Base-by-base conservation (phyloP, 2,329 filamentous ascomycete species). In the Magnaporthales sp. region DNA sequence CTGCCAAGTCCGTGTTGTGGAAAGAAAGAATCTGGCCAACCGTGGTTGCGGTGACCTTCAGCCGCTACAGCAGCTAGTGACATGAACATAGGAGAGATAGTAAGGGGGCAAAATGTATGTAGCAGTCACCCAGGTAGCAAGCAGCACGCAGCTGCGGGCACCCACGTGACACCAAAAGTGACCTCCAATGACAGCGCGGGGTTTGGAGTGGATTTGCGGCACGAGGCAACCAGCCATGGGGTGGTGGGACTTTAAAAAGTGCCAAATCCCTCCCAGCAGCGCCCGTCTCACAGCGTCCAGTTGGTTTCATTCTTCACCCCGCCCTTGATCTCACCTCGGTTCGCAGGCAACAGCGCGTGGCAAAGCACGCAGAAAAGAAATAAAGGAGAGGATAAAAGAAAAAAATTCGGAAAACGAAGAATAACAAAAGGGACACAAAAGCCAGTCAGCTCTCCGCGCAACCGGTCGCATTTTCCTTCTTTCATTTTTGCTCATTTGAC, bases 161-260 rank as follows among this genome's bases (percentile, higher is more conserved):
- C 22, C 51, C 54, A 58, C 54, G 54, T 58, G 54, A 58, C 54
- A 58, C 5, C 22, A 7, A 27, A 26, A 58, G 54, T 27, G 54
- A 58, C 30, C 58, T 58, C 66, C 66, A 67, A 67, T 67, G 68
- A 69, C 70, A 66, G 38, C 38, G 63, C 65, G 54, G 66, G 54
- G 65, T 66, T n/a, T 51, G 22, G 64, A 62, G 66, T 63, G 65
- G 68, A 67, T 27, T 65, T 64, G 63, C 62, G 64, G 66, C 24
- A 68, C 68, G 69, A 69, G 66, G 70, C 67, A 66, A 54, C 54
- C 13, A 27, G 54, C 54, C 24, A 24, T 24, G 54, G n/a, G 54
- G 54, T 67, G 70, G 69, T 70, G 72, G 75, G 74, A 72, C 78
- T 82, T 84, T 83, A 84, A 80, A 82, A 80, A 78, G 80, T 77